Conservation (phyloP, 1,139 yeast genomes). For the Geotrichum cucujoidarum region DNA sequence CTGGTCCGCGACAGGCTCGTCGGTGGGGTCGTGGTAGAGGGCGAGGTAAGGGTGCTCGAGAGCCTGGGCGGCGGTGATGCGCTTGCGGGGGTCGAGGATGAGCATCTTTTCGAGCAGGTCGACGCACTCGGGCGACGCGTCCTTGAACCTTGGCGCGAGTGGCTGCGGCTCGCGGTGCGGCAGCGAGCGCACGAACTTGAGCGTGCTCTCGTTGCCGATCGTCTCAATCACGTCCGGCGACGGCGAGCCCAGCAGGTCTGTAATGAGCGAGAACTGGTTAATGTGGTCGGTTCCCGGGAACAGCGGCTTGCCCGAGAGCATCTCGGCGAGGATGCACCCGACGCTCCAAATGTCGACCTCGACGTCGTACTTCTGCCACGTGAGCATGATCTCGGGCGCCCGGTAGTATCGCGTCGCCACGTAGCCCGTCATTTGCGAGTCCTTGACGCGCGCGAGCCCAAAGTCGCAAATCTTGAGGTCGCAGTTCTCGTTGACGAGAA, state of each 20-base stretch:
- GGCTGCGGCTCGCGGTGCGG: constrained; percentile 93
- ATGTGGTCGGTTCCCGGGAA: constrained; percentile 99
- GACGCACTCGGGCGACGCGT: constrained; percentile 84
- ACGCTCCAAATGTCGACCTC: constrained; percentile 99
- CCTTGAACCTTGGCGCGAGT: constrained; percentile 72
- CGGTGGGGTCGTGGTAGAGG: constrained; percentile 96
- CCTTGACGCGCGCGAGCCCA: constrained; percentile 94
- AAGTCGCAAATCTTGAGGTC: constrained; percentile 95
- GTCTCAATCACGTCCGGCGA: constrained; percentile 95
- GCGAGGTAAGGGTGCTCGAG: constrained; percentile 87
- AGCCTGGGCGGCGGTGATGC: constrained; percentile 90
- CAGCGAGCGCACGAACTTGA: constrained; percentile 86
- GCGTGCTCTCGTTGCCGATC: constrained; percentile 90
- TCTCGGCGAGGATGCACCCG: constrained; percentile 96
- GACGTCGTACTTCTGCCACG: constrained; percentile 98
- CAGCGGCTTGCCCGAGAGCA: constrained; percentile 96
- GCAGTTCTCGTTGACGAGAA: constrained; percentile 89
- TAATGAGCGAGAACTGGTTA: constrained; percentile 93
- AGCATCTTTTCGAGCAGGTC: constrained; percentile 86
- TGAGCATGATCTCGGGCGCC: constrained; percentile 98
- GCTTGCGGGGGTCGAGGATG: constrained; percentile 88
- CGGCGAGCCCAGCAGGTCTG: constrained; percentile 93
- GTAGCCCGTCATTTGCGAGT: constrained; percentile 98
- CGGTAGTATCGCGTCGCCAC: constrained; percentile 95
- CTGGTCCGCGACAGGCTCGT: constrained; percentile 90